Conservation (phyloP, 129 eudicot species). For the Rutidosis leptorrhynchoides region DNA sequence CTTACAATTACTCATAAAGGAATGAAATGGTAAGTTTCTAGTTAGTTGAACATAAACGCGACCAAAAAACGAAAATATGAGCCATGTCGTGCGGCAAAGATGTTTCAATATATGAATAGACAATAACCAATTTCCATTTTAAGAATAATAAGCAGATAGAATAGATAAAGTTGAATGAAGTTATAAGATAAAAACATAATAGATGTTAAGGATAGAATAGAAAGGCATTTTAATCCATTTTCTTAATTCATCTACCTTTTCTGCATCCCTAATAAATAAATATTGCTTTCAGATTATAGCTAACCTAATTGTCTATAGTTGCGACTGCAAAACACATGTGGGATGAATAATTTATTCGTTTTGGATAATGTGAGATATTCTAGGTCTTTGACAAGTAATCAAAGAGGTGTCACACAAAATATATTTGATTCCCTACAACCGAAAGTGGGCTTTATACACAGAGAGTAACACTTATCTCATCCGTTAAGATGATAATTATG, state of each 20-base stretch:
- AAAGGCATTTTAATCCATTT: neutral
- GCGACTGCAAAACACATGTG: neutral
- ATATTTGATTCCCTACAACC: neutral
- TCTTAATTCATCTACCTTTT: neutral
- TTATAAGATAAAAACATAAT: neutral
- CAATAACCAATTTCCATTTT: neutral
- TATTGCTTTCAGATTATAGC: neutral
- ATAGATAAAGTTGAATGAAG: neutral
- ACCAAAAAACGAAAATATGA: conserved; percentile 1
- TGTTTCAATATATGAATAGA: neutral
- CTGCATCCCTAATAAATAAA: neutral
- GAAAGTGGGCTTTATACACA: neutral
- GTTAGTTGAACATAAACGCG: neutral
- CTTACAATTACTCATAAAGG: neutral
- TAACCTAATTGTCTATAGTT: neutral
- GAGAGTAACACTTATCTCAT: neutral
- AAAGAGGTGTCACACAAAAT: neutral
- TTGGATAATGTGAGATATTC: neutral
- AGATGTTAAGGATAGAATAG: neutral
- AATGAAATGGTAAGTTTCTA: neutral
- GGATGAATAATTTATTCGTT: no score
- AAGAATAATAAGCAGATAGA: no score
- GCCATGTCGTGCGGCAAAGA: neutral
- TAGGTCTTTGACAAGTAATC: neutral
- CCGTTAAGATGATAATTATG: neutral